Conservation (phyloP, 139 green algal species). For the Haematococcus sp. region DNA sequence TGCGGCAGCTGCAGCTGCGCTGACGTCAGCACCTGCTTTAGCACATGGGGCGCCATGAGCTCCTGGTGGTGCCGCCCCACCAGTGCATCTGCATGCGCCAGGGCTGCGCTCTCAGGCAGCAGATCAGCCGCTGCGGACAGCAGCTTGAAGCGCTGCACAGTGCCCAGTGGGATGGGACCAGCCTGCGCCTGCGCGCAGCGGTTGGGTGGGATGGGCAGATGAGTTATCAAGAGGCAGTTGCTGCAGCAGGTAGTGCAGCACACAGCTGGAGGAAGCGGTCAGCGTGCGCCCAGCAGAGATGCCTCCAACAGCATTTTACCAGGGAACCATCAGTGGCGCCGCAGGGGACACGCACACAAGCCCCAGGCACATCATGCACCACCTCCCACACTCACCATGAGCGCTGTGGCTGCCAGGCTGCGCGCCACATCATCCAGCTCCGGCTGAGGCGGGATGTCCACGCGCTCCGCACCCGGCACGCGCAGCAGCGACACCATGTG, state of each 20-base stretch:
- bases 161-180: slow-evolving; percentile 11
- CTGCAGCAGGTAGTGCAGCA: neutral
- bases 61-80: slow-evolving; percentile 31
- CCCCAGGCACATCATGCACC: too few species aligned
- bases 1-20: slow-evolving; percentile 34
- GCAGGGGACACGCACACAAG: too few species aligned
- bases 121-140: slow-evolving; percentile 32
- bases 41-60: slow-evolving; percentile 21
- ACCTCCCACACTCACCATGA: slow-evolving; percentile 29
- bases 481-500: slow-evolving; percentile 41
- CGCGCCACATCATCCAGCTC: slow-evolving; percentile 14
- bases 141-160: slow-evolving; percentile 43
- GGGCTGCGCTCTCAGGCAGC: slow-evolving; percentile 34
- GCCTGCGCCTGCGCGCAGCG: slow-evolving; percentile 13
- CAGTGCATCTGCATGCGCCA: slow-evolving; percentile 40
- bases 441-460: neutral
- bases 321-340: too few species aligned
- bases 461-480: slow-evolving; percentile 26
- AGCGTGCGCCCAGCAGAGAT: too few species aligned
- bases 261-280: neutral
- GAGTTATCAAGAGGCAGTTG: too few species aligned
- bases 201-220: neutral
- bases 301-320: too few species aligned
- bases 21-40: slow-evolving; percentile 41
- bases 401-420: slow-evolving; percentile 29